Percentiles rank a stretch among this genome's conserved stretches.
These are phyloP conservation scores for Trichophyton verrucosum DNA, from an alignment of 2,329 filamentous ascomycete species.

Conservation along the genomic window DNA sequence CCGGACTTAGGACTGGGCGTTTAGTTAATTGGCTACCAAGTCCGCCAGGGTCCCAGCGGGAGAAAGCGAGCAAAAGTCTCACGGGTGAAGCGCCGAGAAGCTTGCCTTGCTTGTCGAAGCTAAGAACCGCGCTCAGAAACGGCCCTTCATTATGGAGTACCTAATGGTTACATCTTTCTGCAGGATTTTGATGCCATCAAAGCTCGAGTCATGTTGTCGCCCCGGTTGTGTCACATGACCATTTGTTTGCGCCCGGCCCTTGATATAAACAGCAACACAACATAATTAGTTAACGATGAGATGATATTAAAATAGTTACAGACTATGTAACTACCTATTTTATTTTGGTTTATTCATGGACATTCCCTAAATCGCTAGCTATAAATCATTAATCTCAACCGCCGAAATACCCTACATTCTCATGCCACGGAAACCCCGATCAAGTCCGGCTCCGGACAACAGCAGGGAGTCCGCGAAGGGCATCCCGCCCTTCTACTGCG, in stretches of 20 bases:
- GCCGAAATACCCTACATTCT: neutral
- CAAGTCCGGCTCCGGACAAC: neutral
- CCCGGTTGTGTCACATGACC: neutral
- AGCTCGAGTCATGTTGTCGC: neutral
- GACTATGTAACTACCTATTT: neutral
- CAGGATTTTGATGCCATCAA: neutral
- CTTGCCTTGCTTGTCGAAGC: neutral
- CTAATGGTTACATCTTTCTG: neutral
- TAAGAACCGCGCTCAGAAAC: constrained; percentile 3
- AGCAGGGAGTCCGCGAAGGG: constrained; percentile 22
- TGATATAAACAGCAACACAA: neutral
- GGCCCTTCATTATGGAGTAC: neutral
- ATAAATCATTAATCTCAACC: neutral
- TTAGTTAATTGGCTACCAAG: neutral
- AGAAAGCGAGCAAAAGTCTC: neutral
- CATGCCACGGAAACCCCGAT: neutral
- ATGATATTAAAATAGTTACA: neutral
- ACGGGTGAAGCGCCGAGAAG: neutral
- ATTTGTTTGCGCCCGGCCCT: neutral
- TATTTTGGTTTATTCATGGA: too few relatives aligned
- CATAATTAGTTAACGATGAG: neutral
- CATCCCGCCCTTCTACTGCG: constrained; percentile 83
- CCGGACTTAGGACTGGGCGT: neutral
- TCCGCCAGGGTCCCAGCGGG: neutral
- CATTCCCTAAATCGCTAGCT: neutral